Conservation (phyloP, 1,139 yeast genomes). For the Protomyces macrosporus region DNA sequence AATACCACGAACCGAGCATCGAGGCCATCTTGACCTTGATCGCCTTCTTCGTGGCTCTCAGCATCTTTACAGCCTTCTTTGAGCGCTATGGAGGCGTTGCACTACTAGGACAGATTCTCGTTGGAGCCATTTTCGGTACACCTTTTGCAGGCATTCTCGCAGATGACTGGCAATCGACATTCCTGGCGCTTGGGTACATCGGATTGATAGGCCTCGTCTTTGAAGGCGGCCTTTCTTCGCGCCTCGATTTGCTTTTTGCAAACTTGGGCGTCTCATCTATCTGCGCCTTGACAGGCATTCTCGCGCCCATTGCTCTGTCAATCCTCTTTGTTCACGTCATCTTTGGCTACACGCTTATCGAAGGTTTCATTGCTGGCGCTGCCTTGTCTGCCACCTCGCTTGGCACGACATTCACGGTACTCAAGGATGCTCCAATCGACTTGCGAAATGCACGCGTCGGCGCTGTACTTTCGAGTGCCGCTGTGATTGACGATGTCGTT, state of each 20-base stretch:
- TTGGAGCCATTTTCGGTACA: conserved; percentile 21
- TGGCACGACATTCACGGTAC: conserved; percentile 26
- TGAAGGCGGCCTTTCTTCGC: conserved; percentile 23
- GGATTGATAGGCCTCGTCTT: conserved; percentile 25
- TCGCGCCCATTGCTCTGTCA: conserved; percentile 6
- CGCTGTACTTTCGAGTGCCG: conserved; percentile 17
- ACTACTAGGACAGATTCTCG: conserved; percentile 15
- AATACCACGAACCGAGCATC: neutral
- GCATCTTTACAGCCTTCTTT: neutral
- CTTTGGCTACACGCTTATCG: neutral
- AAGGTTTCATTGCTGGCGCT: conserved; percentile 25
- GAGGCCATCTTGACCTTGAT: neutral
- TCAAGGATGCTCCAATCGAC: neutral
- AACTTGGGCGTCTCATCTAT: neutral
- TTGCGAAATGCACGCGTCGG: conserved; percentile 2
- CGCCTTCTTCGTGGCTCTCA: conserved; percentile 5
- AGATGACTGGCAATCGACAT: conserved; percentile 1
- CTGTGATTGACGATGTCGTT: conserved; percentile 27
- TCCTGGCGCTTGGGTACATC: conserved; percentile 22
- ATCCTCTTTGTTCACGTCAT: neutral
- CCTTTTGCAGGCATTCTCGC: conserved; percentile 16
- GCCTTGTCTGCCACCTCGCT: conserved; percentile 20
- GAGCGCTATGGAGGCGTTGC: conserved; percentile 3
- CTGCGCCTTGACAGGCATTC: conserved; percentile 12
- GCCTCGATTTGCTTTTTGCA: neutral